phyloP scores from a whole-genome alignment of 2,329 filamentous ascomycete species.

The Alternaria viburni region DNA sequence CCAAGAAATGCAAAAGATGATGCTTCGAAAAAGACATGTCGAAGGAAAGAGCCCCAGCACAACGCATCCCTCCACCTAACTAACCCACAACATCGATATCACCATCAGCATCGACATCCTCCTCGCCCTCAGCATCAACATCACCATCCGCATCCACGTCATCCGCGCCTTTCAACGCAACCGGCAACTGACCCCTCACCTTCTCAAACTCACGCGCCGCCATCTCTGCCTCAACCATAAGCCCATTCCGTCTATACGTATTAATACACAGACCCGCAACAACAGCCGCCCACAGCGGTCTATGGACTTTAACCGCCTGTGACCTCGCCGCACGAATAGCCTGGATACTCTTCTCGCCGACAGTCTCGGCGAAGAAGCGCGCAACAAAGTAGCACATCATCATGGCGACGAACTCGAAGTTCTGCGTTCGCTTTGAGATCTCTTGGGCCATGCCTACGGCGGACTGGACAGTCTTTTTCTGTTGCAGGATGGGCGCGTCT shows the following conservation, averaged over 20 bases:
- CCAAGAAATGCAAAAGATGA: neutral
- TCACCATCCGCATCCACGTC: conserved; percentile 32
- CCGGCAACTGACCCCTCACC: conserved; percentile 32
- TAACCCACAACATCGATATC: neutral
- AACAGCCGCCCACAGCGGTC: conserved; percentile 40
- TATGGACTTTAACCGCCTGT: conserved; percentile 30
- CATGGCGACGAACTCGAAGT: conserved; percentile 82
- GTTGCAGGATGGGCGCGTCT: conserved; percentile 71
- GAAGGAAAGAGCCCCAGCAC: neutral
- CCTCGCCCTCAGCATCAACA: conserved; percentile 12
- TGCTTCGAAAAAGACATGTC: neutral
- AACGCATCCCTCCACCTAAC: neutral
- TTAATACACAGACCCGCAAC: conserved; percentile 39
- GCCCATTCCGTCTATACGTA: conserved; percentile 36
- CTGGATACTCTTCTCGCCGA: conserved; percentile 66
- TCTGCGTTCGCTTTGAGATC: conserved; percentile 71
- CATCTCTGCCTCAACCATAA: conserved; percentile 32
- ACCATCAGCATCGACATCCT: neutral
- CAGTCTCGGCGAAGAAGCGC: conserved; percentile 79
- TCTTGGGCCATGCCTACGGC: conserved; percentile 63
- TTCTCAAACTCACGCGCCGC: conserved; percentile 28
- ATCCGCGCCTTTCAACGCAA: conserved; percentile 23
- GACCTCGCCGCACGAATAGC: conserved; percentile 47
- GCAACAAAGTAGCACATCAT: conserved; percentile 84
- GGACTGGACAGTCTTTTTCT: conserved; percentile 76